Evolutionary conservation across 768 basidiomycete genomes (phyloP).

Genomic region (Mycena capillaripes): DNA sequence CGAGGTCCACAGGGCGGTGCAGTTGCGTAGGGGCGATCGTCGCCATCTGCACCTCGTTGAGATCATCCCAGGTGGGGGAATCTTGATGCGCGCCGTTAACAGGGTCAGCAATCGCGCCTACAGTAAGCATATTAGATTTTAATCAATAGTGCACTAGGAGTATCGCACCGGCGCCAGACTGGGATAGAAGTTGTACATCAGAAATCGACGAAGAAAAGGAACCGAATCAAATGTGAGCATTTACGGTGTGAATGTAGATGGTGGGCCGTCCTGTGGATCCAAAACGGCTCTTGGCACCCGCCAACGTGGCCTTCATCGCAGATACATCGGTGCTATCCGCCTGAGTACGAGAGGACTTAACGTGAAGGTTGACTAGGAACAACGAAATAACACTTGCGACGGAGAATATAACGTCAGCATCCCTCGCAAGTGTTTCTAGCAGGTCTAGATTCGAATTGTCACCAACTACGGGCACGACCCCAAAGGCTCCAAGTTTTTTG

Average conservation of each 20-base stretch:
- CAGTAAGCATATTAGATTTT: neutral
- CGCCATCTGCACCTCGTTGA: conserved; percentile 44
- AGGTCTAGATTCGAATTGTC: conserved; percentile 46
- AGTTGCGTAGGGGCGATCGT: conserved; percentile 43
- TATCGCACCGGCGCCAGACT: conserved; percentile 27
- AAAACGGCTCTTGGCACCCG: conserved; percentile 24
- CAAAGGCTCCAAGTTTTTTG: conserved; percentile 43
- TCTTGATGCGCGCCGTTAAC: conserved; percentile 36
- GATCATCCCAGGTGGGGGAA: conserved; percentile 47
- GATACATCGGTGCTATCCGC: conserved; percentile 24
- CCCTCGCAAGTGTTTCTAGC: conserved; percentile 44
- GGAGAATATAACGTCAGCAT: conserved; percentile 50
- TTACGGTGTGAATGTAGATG: conserved; percentile 30
- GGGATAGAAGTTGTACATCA: neutral
- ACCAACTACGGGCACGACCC: conserved; percentile 44
- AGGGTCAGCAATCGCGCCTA: conserved; percentile 26
- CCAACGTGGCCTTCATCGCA: conserved; percentile 18
- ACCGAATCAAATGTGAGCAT: neutral
- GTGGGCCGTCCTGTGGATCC: conserved; percentile 16
- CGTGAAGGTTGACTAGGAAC: neutral
- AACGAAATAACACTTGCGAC: conserved; percentile 37
- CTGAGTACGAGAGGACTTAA: neutral
- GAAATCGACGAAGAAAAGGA: neutral
- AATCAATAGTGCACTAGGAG: neutral
- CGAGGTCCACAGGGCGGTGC: conserved; percentile 50